phyloP scores from a whole-genome alignment of 306 rosid species.

The Luffa acutangula region DNA sequence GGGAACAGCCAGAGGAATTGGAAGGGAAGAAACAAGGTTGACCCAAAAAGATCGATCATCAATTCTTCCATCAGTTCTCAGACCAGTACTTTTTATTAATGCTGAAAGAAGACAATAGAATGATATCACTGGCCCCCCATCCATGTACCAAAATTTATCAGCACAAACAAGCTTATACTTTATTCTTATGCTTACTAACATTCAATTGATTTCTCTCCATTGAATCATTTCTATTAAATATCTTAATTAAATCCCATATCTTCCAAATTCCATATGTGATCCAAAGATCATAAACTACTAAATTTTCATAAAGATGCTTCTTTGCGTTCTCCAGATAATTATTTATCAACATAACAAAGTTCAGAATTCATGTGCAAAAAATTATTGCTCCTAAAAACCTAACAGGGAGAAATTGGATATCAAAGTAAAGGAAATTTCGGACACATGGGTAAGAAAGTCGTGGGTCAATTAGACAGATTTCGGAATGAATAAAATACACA shows the following conservation, averaged over 20 bases:
- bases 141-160: constrained; percentile 1
- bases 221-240: background rate
- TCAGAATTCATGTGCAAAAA: background rate
- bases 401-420: background rate
- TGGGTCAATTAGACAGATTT: background rate
- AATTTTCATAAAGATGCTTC: background rate
- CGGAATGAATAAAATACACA: constrained; percentile 14
- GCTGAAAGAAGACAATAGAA: constrained; percentile 43
- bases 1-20: constrained; percentile 80
- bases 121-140: constrained; percentile 17
- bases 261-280: background rate
- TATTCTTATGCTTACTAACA: background rate
- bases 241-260: background rate
- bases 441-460: background rate
- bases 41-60: constrained; percentile 94
- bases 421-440: background rate
- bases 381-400: background rate
- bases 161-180: background rate
- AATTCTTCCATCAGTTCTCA: constrained; percentile 74
- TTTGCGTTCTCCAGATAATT: background rate
- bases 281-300: background rate
- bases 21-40: constrained; percentile 64
- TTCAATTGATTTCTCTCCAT: background rate
- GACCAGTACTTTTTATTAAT: constrained; percentile 68
- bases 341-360: background rate